These are phyloP conservation scores for Suillus variegatus DNA, from an alignment of 768 basidiomycete genomes.

Conservation along the genomic window DNA sequence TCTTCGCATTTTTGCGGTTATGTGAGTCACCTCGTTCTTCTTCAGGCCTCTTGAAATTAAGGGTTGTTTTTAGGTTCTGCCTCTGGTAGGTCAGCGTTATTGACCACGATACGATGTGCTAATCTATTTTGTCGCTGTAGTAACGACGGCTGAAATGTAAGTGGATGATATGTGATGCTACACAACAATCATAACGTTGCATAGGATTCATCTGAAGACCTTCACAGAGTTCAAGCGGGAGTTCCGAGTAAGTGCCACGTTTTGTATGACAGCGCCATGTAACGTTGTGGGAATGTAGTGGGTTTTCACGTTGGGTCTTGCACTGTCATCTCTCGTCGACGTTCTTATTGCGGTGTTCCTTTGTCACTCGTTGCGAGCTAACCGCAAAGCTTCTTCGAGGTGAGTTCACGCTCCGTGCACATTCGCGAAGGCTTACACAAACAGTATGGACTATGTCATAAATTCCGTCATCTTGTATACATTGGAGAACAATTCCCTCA, in stretches of 20 bases:
- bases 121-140: slow-evolving; percentile 21
- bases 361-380: slow-evolving; percentile 42
- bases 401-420: slow-evolving; percentile 9
- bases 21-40: slow-evolving; percentile 21
- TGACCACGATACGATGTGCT: slow-evolving; percentile 12
- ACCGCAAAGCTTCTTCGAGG: slow-evolving; percentile 42
- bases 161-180: slow-evolving; percentile 4
- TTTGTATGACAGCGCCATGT: slow-evolving; percentile 6
- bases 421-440: background rate
- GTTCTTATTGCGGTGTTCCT: slow-evolving; percentile 49
- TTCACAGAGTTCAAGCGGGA: slow-evolving; percentile 25
- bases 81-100: slow-evolving; percentile 21
- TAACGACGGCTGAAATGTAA: slow-evolving; percentile 33
- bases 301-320: slow-evolving; percentile 52
- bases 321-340: slow-evolving; percentile 50
- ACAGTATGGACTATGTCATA: slow-evolving; percentile 49
- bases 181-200: background rate
- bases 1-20: slow-evolving; percentile 31
- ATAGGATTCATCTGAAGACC: slow-evolving; percentile 28
- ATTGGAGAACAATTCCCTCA: slow-evolving; percentile 53
- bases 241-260: slow-evolving; percentile 19
- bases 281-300: slow-evolving; percentile 34
- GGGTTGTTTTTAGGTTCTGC: slow-evolving; percentile 34
- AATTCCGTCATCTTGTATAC: slow-evolving; percentile 51
- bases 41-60: background rate